These are phyloP conservation scores for Aspergillus arachidicola DNA, from an alignment of 2,329 filamentous ascomycete genomes.

Conservation along the genomic window DNA sequence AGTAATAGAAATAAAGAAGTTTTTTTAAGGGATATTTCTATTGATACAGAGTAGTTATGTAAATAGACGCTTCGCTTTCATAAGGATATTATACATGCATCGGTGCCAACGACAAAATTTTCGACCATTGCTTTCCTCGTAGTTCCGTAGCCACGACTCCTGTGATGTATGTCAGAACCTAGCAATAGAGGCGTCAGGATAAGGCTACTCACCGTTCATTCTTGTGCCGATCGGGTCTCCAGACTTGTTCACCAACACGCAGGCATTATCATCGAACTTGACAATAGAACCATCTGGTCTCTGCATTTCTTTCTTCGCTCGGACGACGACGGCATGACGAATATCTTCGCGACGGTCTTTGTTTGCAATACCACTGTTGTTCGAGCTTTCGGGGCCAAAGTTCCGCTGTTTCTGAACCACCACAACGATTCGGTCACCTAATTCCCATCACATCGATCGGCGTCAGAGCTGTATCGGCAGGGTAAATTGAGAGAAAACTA, in stretches of 20 bases:
- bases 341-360: conserved; percentile 98
- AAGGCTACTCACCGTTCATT: conserved; percentile 67
- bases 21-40: conserved; percentile 21
- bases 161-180: conserved; percentile 37
- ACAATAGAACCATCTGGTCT: conserved; percentile 87
- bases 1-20: conserved; percentile 15
- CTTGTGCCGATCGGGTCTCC: conserved; percentile 93
- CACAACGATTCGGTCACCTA: conserved; percentile 94
- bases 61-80: conserved; percentile 32
- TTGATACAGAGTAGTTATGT: conserved; percentile 33
- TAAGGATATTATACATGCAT: conserved; percentile 65
- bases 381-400: conserved; percentile 71
- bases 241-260: conserved; percentile 93
- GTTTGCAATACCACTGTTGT: conserved; percentile 75
- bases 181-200: not conserved
- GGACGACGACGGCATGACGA: conserved; percentile 91
- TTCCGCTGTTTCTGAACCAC: conserved; percentile 95
- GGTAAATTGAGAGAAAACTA: not conserved
- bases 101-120: conserved; percentile 94
- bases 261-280: conserved; percentile 96
- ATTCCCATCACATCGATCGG: conserved; percentile 4
- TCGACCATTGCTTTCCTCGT: conserved; percentile 93
- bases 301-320: conserved; percentile 84
- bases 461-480: conserved; percentile 1
- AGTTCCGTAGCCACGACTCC: conserved; percentile 88